Conservation (phyloP, 169 alveolate genomes). For the Babesia gibsoni region DNA sequence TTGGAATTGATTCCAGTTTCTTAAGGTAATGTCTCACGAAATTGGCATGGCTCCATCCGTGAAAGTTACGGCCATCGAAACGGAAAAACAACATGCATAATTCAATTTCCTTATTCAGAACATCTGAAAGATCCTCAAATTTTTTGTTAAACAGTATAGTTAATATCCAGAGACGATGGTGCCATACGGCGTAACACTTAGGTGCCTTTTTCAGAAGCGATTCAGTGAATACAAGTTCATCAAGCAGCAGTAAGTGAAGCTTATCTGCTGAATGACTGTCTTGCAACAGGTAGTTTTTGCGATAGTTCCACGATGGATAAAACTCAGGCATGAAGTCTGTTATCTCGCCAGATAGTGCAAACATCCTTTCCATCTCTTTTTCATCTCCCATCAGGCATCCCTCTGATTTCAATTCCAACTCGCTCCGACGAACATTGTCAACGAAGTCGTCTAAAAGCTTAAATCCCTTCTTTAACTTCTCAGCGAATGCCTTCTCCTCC, state of each 20-base stretch:
- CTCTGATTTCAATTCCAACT: background rate
- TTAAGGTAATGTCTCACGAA: conserved; percentile 41
- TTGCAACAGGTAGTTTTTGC: conserved; percentile 40
- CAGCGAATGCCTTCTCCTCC: conserved; percentile 29
- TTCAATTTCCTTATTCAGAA: conserved; percentile 37
- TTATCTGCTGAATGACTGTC: background rate
- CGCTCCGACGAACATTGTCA: conserved; percentile 19
- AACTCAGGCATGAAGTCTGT: conserved; percentile 66
- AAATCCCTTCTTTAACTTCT: conserved; percentile 43
- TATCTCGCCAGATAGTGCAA: conserved; percentile 40
- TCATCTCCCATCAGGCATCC: background rate
- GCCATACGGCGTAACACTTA: conserved; percentile 61
- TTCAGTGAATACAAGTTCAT: conserved; percentile 10
- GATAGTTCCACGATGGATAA: conserved; percentile 60
- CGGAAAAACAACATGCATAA: conserved; percentile 30
- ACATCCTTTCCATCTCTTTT: conserved; percentile 40
- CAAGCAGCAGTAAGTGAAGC: background rate
- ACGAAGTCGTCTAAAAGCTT: conserved; percentile 50
- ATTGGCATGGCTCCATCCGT: conserved; percentile 62
- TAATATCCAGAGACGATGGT: conserved; percentile 51
- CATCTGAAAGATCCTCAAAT: background rate
- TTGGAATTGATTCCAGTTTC: conserved; percentile 1
- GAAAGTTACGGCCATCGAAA: conserved; percentile 63
- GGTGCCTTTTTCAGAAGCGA: conserved; percentile 45
- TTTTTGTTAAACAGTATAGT: conserved; percentile 26